Percentiles rank a stretch among this genome's conserved stretches.
Conservation (phyloP, 257 asterid genomes). For the Solanum habrochaites region DNA sequence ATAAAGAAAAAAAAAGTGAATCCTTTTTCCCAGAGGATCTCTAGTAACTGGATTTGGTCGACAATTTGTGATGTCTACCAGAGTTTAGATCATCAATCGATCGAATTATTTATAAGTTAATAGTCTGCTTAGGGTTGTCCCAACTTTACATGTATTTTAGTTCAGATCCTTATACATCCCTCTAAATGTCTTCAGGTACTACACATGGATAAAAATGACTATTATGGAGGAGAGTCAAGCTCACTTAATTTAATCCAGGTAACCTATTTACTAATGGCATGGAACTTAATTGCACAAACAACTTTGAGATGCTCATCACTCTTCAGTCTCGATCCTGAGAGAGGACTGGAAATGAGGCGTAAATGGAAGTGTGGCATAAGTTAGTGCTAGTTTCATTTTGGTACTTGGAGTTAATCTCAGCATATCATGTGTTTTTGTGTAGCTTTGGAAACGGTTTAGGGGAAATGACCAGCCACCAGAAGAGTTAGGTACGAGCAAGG, state of each 20-base stretch:
- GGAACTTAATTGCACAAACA: slow-evolving; percentile 18
- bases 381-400: neutral
- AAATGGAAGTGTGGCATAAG: neutral
- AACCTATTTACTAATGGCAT: slow-evolving; percentile 14
- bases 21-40: neutral
- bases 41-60: neutral
- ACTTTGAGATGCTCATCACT: neutral
- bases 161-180: neutral
- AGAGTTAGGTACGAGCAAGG: slow-evolving; percentile 71
- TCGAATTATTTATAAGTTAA: neutral
- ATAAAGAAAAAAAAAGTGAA: neutral
- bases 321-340: neutral
- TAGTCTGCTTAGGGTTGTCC: neutral
- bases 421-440: neutral
- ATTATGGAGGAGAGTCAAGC: slow-evolving; percentile 91
- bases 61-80: neutral
- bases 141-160: neutral
- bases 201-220: slow-evolving; percentile 96
- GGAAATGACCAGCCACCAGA: slow-evolving; percentile 70
- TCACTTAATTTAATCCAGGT: slow-evolving; percentile 88
- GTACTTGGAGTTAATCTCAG: neutral
- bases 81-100: neutral
- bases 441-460: slow-evolving; percentile 97
- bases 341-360: neutral
- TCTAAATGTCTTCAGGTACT: slow-evolving; percentile 37